Percentiles rank a stretch among this genome's conserved stretches.
Conservation (phyloP, 2,329 filamentous ascomycete species). For the Aspergillus sergii region DNA sequence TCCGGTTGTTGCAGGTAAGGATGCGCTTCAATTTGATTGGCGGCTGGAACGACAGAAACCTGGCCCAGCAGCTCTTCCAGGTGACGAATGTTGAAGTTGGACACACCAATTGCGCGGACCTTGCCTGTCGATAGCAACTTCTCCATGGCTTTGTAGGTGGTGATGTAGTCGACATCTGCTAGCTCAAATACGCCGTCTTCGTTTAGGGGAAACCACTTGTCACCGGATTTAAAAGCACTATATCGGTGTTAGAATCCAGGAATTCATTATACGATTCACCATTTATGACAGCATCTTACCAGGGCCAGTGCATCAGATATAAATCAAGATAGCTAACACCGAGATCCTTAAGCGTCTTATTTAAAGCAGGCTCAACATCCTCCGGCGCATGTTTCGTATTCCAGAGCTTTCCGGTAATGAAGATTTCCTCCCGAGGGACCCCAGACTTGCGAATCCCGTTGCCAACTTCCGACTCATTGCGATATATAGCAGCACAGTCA, state of each 20-base stretch:
- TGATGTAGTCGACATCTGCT: conserved; percentile 25
- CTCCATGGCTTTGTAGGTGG: conserved; percentile 62
- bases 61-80: conserved; percentile 71
- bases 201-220: conserved; percentile 28
- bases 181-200: conserved; percentile 26
- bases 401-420: conserved; percentile 79
- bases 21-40: conserved; percentile 63
- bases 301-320: conserved; percentile 65
- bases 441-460: conserved; percentile 65
- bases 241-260: not conserved
- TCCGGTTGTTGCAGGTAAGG: conserved; percentile 45
- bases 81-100: conserved; percentile 72
- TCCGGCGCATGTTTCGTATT: conserved; percentile 71
- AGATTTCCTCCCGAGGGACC: conserved; percentile 67
- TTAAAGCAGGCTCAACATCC: conserved; percentile 64
- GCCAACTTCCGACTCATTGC: conserved; percentile 72
- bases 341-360: conserved; percentile 62
- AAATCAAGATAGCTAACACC: conserved; percentile 69
- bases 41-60: conserved; percentile 66
- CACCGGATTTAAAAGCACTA: conserved; percentile 24
- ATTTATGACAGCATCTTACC: conserved; percentile 9
- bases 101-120: conserved; percentile 70
- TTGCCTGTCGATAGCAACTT: conserved; percentile 59
- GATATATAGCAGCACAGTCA: conserved; percentile 65
- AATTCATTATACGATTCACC: not conserved